Evolutionary conservation across 1,284 basidiomycete species (phyloP).

Genomic region (Vanrija humicola): DNA sequence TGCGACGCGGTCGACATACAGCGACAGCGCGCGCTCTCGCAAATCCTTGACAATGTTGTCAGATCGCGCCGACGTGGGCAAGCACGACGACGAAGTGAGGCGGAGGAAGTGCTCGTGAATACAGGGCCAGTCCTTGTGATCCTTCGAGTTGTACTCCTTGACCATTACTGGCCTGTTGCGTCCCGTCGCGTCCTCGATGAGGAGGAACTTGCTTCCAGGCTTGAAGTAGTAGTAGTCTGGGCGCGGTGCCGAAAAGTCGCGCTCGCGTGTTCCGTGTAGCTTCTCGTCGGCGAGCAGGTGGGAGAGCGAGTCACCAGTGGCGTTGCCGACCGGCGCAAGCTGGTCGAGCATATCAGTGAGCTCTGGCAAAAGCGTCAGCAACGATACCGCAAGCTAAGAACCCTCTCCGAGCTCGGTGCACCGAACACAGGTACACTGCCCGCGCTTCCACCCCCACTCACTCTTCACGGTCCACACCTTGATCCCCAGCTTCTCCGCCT

Average conservation of each 20-base stretch:
- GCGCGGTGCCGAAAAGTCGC: conserved; percentile 81
- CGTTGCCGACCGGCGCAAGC: conserved; percentile 52
- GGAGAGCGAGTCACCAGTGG: conserved; percentile 44
- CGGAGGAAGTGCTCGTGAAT: conserved; percentile 50
- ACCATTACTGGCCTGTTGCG: conserved; percentile 59
- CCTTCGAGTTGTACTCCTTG: conserved; percentile 53
- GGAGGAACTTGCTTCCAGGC: conserved; percentile 70
- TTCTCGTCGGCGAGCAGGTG: conserved; percentile 80
- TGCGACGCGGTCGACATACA: conserved; percentile 38
- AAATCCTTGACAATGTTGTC: conserved; percentile 23
- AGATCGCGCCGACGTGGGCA: conserved; percentile 16
- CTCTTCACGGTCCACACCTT: conserved; percentile 82
- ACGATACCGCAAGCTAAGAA: neutral
- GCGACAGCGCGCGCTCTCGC: conserved; percentile 36
- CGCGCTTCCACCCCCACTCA: conserved; percentile 53
- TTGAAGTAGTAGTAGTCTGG: conserved; percentile 87
- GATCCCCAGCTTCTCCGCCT: conserved; percentile 72
- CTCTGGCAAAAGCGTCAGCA: conserved; percentile 25
- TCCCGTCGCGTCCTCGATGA: conserved; percentile 84
- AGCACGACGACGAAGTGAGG: conserved; percentile 27
- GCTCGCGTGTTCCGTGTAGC: conserved; percentile 79
- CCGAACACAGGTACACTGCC: neutral
- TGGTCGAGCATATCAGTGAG: conserved; percentile 28
- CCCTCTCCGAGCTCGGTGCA: too few species aligned
- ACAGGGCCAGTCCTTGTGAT: conserved; percentile 54